Conservation (phyloP, 768 basidiomycete genomes). For the Rhizopogon roseolus region DNA sequence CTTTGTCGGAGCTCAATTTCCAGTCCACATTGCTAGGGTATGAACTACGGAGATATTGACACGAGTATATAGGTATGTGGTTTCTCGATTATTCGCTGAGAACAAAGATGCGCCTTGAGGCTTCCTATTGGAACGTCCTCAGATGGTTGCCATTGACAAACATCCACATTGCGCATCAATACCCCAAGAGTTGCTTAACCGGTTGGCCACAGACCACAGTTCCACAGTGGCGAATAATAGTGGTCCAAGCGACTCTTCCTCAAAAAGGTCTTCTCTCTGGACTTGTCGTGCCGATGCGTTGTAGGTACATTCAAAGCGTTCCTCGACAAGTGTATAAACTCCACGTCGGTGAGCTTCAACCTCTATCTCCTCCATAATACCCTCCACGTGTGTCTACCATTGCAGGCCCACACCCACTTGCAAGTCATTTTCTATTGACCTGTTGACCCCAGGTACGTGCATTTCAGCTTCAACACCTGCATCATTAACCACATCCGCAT, state of each 20-base stretch:
- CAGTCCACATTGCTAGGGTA: too few relatives aligned
- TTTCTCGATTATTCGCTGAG: background rate
- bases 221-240: background rate
- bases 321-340: background rate
- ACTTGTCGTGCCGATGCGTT: background rate
- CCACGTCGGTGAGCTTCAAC: background rate
- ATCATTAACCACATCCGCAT: too few relatives aligned
- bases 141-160: too few relatives aligned
- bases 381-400: background rate
- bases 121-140: background rate
- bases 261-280: background rate
- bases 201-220: background rate
- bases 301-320: background rate
- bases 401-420: background rate
- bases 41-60: background rate
- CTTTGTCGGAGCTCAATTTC: background rate
- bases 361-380: background rate
- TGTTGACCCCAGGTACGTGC: background rate
- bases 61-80: too few relatives aligned
- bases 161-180: background rate
- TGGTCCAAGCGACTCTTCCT: background rate
- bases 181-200: too few relatives aligned
- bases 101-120: background rate
- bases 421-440: background rate
- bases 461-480: background rate